Evolutionary conservation across 2,329 filamentous ascomycete genomes (phyloP).

Genomic region (Nemania sp.): DNA sequence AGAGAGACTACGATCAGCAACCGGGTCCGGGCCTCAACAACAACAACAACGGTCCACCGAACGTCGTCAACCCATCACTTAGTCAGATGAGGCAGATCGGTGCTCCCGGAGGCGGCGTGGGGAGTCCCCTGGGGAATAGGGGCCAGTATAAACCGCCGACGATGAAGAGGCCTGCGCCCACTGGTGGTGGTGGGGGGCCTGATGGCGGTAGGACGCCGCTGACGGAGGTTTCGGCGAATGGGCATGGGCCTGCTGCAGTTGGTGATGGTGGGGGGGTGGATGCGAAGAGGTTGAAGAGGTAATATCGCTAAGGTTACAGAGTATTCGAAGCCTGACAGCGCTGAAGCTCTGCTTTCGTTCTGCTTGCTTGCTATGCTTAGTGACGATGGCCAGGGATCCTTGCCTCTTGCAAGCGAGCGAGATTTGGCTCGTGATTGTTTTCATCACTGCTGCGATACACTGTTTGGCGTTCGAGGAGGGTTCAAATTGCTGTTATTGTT

Average conservation of each 20-base stretch:
- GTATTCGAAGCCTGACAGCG: background rate
- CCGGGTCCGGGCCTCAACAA: slow-evolving; percentile 11
- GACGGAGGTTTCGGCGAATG: slow-evolving; percentile 55
- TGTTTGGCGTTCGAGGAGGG: no score
- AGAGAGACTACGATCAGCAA: slow-evolving; percentile 34
- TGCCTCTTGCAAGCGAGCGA: no score
- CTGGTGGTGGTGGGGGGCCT: slow-evolving; percentile 23
- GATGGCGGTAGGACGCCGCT: slow-evolving; percentile 47
- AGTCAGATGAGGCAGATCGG: slow-evolving; percentile 62
- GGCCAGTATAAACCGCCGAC: slow-evolving; percentile 62
- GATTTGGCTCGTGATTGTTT: no score
- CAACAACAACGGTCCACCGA: slow-evolving; percentile 30
- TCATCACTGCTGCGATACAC: no score
- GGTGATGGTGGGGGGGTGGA: slow-evolving; percentile 47
- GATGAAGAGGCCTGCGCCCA: slow-evolving; percentile 54
- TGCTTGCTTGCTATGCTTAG: no score
- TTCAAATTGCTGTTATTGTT: no score
- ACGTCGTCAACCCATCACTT: slow-evolving; percentile 56
- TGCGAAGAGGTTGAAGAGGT: slow-evolving; percentile 55
- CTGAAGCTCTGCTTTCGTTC: background rate
- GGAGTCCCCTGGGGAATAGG: slow-evolving; percentile 62
- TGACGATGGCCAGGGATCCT: no score
- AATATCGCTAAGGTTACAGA: slow-evolving; percentile 16
- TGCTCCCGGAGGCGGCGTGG: slow-evolving; percentile 53
- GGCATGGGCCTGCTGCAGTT: slow-evolving; percentile 31